Conservation (phyloP, 257 asterid genomes). For the Avicennia marina region DNA sequence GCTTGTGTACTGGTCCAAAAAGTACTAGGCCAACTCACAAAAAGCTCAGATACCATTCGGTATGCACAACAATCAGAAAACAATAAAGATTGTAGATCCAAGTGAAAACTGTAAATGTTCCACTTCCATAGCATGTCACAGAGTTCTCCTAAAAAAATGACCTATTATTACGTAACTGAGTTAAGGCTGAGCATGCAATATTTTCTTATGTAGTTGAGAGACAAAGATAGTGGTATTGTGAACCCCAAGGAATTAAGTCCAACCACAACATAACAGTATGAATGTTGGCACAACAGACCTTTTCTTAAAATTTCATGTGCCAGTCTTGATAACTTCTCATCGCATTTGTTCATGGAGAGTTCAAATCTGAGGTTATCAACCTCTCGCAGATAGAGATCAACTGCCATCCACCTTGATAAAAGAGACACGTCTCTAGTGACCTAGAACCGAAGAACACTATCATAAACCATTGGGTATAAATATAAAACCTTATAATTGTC, state of each 20-base stretch:
- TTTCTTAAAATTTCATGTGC: slow-evolving; percentile 77
- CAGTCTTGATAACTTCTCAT: slow-evolving; percentile 45
- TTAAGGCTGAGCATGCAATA: slow-evolving; percentile 2
- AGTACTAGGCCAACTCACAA: too few species aligned
- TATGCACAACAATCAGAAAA: too few species aligned
- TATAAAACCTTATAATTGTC: neutral
- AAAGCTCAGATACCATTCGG: too few species aligned
- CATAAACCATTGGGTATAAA: too few species aligned
- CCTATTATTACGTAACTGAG: neutral
- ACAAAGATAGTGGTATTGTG: neutral
- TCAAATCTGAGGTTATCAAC: slow-evolving; percentile 89
- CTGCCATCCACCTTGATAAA: slow-evolving; percentile 97
- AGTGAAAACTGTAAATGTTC: neutral
- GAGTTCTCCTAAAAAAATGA: neutral
- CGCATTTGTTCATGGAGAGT: slow-evolving; percentile 92
- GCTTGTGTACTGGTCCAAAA: too few species aligned
- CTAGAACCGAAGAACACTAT: slow-evolving; percentile 45
- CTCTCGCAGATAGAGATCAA: slow-evolving; percentile 85
- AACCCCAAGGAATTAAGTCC: slow-evolving; percentile 1
- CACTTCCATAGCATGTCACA: neutral
- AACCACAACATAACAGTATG: neutral
- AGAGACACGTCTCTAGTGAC: slow-evolving; percentile 87
- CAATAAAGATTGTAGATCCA: too few species aligned
- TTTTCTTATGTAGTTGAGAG: neutral
- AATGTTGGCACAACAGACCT: slow-evolving; percentile 37